Conservation (phyloP, 1,284 basidiomycete species). For the Rugosomyces carneus region DNA sequence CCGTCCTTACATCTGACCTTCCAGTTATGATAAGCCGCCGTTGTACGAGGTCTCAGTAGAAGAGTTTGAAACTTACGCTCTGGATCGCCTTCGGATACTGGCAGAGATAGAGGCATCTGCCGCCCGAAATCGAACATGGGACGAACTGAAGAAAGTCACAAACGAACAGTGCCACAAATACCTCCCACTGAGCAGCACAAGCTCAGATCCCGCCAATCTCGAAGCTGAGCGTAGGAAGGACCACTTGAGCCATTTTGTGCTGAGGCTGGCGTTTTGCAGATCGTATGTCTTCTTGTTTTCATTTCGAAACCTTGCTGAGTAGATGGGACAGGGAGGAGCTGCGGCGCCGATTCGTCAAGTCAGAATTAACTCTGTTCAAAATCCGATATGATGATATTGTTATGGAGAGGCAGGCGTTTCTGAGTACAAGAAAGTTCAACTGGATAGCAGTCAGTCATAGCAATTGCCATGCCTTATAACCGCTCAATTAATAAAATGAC, state of each 20-base stretch:
- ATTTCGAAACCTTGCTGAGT: background rate
- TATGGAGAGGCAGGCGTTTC: slow-evolving; percentile 65
- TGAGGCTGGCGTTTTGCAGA: slow-evolving; percentile 92
- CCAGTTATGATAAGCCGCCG: slow-evolving; percentile 85
- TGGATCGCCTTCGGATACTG: slow-evolving; percentile 85
- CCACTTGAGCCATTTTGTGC: slow-evolving; percentile 91
- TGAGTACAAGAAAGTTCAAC: slow-evolving; percentile 72
- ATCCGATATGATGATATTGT: slow-evolving; percentile 79
- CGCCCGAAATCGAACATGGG: slow-evolving; percentile 77
- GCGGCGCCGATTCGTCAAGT: slow-evolving; percentile 83
- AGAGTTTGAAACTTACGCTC: slow-evolving; percentile 91
- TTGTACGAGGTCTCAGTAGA: slow-evolving; percentile 89
- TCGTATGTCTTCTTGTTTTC: slow-evolving; percentile 58
- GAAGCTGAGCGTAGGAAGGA: slow-evolving; percentile 78
- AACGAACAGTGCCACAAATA: slow-evolving; percentile 60
- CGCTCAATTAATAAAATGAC: background rate
- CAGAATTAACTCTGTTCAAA: slow-evolving; percentile 82
- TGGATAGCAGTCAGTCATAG: slow-evolving; percentile 59
- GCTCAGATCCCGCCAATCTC: slow-evolving; percentile 40
- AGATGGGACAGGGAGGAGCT: slow-evolving; percentile 73
- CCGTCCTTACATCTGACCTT: background rate
- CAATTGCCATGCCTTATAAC: background rate
- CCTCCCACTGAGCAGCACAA: slow-evolving; percentile 64
- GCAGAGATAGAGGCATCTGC: slow-evolving; percentile 93
- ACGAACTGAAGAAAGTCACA: slow-evolving; percentile 68